Base-by-base conservation (phyloP, 148 eudicot species). In the Vaccinium macrocarpon region DNA sequence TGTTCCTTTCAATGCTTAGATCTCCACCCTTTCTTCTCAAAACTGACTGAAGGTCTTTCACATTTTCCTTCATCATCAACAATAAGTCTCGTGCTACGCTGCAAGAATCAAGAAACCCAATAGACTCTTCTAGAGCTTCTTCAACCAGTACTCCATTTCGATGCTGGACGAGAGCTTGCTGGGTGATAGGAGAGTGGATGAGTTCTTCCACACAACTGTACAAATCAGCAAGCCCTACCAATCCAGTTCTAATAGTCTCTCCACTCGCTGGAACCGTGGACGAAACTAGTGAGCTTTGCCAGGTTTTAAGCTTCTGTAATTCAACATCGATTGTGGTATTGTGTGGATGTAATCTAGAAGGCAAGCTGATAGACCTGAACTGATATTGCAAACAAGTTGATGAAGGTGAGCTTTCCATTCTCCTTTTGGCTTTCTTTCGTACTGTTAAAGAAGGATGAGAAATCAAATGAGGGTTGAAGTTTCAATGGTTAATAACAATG, bases 41-140 rank as follows among this genome's bases (percentile, higher is more conserved):
- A 0, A 85, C 87, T 0, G 93, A 92, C 77, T 87, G 93, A 61
- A 94, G 89, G 42, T 83, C 85, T 27, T 86, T 87, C 21, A 85
- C 90, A 21, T 90, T 90, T 80, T 91, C 90, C 81, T 81, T 91
- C 50, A 91, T 87, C 66, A 68, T 59, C 27, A 49, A 16, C 14
- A 89, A 76, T 2, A 91, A 68, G 79, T 93, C 93, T 32, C 87
- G 85, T 1, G 85, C 86, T 10, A 46, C 12, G 75, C 83, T 78
- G 78, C 94, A 88, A 0, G 89, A 48, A 78, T 93, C 95, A 0
- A 92, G 87, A 55, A 93, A 66, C 9, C 82, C 76, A 3, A 90
- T 85, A 6, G 96, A 95, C 16, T 82, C 81, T 18, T 90, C 91
- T 0, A 94, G 84, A 27, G 94, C 90, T 32, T 89, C 91, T 82